A percentile compares a stretch with the other conserved stretches of the same genome.
Evolutionary conservation across 2,329 filamentous ascomycete genomes (phyloP).

Genomic region (Ophiosphaerella narmari): DNA sequence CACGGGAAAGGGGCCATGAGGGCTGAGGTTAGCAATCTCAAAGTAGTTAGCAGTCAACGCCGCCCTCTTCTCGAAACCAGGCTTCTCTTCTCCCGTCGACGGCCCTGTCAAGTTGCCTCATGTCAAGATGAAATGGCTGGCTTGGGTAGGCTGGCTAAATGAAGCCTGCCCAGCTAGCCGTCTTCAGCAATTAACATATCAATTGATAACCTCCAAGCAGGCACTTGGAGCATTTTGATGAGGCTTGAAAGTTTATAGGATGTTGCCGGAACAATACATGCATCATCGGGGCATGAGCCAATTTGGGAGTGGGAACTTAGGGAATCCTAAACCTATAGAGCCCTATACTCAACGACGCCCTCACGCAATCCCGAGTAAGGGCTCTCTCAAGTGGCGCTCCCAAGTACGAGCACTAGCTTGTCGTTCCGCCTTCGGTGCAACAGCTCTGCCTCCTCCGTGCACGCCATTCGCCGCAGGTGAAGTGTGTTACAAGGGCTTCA

Average conservation of each 20-base stretch:
- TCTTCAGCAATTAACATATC: constrained; percentile 23
- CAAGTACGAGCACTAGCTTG: constrained; percentile 20
- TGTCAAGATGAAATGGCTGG: constrained; percentile 16
- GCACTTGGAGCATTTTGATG: constrained; percentile 27
- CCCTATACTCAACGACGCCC: constrained; percentile 34
- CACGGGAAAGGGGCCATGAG: constrained; percentile 15
- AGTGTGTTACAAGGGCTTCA: constrained; percentile 15
- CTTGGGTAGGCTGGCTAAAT: constrained; percentile 27
- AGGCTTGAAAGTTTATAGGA: constrained; percentile 35
- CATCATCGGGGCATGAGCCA: constrained; percentile 39
- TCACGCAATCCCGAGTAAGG: constrained; percentile 31
- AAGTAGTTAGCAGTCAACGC: constrained; percentile 18
- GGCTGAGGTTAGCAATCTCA: constrained; percentile 4
- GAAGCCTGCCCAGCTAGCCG: constrained; percentile 27
- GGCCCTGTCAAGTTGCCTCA: constrained; percentile 17
- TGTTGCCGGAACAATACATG: constrained; percentile 27
- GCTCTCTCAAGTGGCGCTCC: constrained; percentile 27
- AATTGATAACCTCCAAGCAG: constrained; percentile 21
- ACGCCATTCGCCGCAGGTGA: constrained; percentile 19
- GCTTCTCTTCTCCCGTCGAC: constrained; percentile 25
- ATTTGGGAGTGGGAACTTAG: constrained; percentile 28
- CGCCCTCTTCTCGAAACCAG: constrained; percentile 33
- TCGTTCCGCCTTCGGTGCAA: constrained; percentile 24
- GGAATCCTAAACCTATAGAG: constrained; percentile 23
- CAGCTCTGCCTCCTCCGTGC: constrained; percentile 10